A percentile compares a stretch with the other conserved stretches of the same genome.
These are phyloP conservation scores for Phytophthora citricola DNA, from an alignment of 352 stramenopile genomes.

Conservation along the genomic window DNA sequence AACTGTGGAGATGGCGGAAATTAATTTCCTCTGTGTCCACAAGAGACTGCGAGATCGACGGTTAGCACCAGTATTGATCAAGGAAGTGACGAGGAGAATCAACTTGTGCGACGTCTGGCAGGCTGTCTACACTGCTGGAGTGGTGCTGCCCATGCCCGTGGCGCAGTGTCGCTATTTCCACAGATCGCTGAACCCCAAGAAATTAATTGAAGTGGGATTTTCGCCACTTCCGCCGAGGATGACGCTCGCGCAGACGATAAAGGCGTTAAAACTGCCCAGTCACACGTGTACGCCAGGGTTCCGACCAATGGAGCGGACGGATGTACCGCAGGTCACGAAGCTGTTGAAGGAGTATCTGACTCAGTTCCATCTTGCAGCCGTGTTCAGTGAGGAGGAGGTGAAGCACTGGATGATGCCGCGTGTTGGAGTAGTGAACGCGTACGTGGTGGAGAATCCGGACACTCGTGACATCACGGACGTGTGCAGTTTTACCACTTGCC, in stretches of 20 bases:
- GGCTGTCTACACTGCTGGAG: conserved; percentile 98
- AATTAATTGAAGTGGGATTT: conserved; percentile 98
- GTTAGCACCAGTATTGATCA: conserved; percentile 98
- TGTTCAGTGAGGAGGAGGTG: conserved; percentile 94
- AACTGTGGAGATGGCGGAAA: conserved; percentile 88
- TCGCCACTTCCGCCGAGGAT: conserved; percentile 91
- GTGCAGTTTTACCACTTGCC: conserved; percentile 97
- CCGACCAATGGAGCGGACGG: conserved; percentile 57
- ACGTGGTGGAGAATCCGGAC: conserved; percentile 78
- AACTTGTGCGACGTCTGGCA: conserved; percentile 95
- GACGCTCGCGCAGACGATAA: conserved; percentile 95
- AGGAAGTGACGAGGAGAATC: conserved; percentile 98
- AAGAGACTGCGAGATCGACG: conserved; percentile 97
- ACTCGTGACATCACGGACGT: conserved; percentile 93
- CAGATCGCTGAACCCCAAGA: conserved; percentile 97
- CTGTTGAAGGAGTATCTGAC: conserved; percentile 63
- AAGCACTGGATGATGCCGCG: conserved; percentile 97
- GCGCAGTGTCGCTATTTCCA: conserved; percentile 97
- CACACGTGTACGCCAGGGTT: conserved; percentile 47
- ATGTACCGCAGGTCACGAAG: conserved; percentile 56
- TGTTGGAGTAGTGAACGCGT: conserved; percentile 94
- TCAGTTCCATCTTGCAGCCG: conserved; percentile 79
- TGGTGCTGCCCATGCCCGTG: conserved; percentile 96
- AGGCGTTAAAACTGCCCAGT: conserved; percentile 88
- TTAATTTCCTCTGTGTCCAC: conserved; percentile 99